These are phyloP conservation scores for Mycena chlorophos DNA, from an alignment of 768 basidiomycete species.

Conservation along the genomic window DNA sequence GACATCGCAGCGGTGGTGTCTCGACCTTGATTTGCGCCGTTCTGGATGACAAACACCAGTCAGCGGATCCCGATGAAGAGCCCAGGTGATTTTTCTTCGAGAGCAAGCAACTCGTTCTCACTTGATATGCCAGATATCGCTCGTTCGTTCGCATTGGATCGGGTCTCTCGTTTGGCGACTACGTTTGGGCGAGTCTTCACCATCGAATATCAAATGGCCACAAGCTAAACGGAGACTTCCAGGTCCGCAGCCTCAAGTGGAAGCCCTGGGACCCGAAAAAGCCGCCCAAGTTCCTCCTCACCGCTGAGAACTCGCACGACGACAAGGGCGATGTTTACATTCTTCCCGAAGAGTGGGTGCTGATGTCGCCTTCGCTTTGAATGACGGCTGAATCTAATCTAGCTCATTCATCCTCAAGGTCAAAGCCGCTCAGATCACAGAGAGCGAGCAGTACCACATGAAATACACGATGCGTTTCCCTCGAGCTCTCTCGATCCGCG, in stretches of 20 bases:
- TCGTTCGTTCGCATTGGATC: slow-evolving; percentile 89
- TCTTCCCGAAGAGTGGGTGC: slow-evolving; percentile 78
- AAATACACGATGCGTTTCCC: slow-evolving; percentile 95
- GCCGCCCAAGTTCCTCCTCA: slow-evolving; percentile 69
- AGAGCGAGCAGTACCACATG: slow-evolving; percentile 79
- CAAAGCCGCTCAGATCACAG: slow-evolving; percentile 89
- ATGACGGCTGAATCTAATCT: neutral
- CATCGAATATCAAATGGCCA: too few relatives aligned
- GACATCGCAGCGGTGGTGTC: slow-evolving; percentile 84
- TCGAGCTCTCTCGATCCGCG: slow-evolving; percentile 75
- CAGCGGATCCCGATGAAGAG: slow-evolving; percentile 57
- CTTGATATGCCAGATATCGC: slow-evolving; percentile 58
- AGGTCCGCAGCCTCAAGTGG: slow-evolving; percentile 81
- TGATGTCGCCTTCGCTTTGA: neutral
- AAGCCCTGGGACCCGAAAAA: slow-evolving; percentile 73
- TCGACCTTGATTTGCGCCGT: slow-evolving; percentile 90
- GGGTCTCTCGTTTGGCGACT: slow-evolving; percentile 84
- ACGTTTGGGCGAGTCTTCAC: too few relatives aligned
- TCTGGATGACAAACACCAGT: slow-evolving; percentile 61
- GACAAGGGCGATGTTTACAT: slow-evolving; percentile 92
- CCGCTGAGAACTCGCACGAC: slow-evolving; percentile 59
- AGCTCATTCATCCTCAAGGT: slow-evolving; percentile 94
- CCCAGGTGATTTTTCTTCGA: slow-evolving; percentile 49
- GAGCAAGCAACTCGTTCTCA: neutral
- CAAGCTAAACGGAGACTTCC: too few relatives aligned